Conservation (phyloP, 768 basidiomycete genomes). For the Neoboletus magnificus region DNA sequence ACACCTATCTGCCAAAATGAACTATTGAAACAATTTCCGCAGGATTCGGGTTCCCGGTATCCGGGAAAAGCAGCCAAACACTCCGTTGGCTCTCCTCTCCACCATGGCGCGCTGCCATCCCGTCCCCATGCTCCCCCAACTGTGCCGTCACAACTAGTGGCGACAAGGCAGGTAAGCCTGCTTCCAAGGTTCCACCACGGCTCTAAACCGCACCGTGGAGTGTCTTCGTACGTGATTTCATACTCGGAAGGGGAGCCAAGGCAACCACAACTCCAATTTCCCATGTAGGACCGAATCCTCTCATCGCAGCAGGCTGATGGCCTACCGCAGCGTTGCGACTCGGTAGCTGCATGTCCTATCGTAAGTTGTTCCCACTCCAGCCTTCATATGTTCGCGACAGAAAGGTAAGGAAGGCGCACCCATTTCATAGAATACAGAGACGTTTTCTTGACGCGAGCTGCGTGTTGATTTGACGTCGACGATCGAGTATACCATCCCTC, state of each 20-base stretch:
- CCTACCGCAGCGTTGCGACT: slow-evolving; percentile 8
- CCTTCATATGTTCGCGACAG: background rate
- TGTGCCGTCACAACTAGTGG: slow-evolving; percentile 7
- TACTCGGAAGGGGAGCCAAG: background rate
- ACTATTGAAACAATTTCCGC: slow-evolving; percentile 9
- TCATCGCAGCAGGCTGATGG: background rate
- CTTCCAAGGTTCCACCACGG: background rate
- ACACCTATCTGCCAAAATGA: slow-evolving; percentile 6
- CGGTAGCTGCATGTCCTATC: slow-evolving; percentile 12
- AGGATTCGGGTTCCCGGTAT: background rate
- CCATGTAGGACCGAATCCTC: background rate
- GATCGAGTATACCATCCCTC: background rate
- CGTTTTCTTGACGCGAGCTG: background rate
- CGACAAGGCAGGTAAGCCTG: background rate
- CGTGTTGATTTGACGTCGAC: background rate
- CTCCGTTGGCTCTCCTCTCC: background rate
- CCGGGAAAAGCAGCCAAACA: background rate
- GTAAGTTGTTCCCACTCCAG: slow-evolving; percentile 17
- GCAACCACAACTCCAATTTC: background rate
- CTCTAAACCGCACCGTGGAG: background rate
- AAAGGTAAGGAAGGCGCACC: slow-evolving; percentile 7
- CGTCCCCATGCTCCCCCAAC: background rate
- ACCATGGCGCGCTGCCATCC: background rate
- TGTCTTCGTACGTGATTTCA: slow-evolving; percentile 13
- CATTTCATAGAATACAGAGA: slow-evolving; percentile 12